Evolutionary conservation across 345 rosid genomes (phyloP).

Genomic region (Syzygium oleosum): DNA sequence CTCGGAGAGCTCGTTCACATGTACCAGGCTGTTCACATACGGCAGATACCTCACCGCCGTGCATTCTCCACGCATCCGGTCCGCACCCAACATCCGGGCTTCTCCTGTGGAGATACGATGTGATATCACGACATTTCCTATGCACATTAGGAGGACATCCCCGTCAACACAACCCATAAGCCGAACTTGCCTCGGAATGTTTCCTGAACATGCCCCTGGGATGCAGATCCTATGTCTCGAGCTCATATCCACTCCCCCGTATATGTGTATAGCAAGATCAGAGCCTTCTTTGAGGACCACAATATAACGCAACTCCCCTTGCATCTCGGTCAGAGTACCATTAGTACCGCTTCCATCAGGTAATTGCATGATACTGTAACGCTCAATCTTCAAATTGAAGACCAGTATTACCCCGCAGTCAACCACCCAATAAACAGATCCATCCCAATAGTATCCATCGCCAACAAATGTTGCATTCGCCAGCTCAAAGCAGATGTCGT

Average conservation of each 20-base stretch:
- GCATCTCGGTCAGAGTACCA: constrained; percentile 18
- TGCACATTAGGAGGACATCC: constrained; percentile 8
- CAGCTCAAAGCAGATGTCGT: constrained; percentile 7
- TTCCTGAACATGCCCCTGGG: not conserved
- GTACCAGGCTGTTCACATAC: constrained; percentile 27
- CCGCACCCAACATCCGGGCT: not conserved
- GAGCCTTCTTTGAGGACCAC: constrained; percentile 2
- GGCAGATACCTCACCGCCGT: constrained; percentile 17
- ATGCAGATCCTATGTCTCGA: not conserved
- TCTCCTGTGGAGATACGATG: not conserved
- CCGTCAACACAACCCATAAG: constrained; percentile 17
- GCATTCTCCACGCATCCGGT: not conserved
- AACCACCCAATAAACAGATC: constrained; percentile 18
- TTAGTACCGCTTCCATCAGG: constrained; percentile 6
- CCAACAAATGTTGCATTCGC: not conserved
- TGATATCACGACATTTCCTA: constrained; percentile 3
- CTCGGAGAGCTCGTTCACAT: not conserved
- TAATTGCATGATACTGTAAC: constrained; percentile 13
- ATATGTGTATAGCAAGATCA: constrained; percentile 3
- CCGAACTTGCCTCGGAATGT: not conserved
- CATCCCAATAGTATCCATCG: constrained; percentile 18
- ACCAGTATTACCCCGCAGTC: constrained; percentile 8
- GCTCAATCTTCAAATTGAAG: constrained; percentile 17
- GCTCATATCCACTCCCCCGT: constrained; percentile 22
- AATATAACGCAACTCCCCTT: constrained; percentile 28